Conservation (phyloP, 2,329 filamentous ascomycete species). For the Anisogramma anomala region DNA sequence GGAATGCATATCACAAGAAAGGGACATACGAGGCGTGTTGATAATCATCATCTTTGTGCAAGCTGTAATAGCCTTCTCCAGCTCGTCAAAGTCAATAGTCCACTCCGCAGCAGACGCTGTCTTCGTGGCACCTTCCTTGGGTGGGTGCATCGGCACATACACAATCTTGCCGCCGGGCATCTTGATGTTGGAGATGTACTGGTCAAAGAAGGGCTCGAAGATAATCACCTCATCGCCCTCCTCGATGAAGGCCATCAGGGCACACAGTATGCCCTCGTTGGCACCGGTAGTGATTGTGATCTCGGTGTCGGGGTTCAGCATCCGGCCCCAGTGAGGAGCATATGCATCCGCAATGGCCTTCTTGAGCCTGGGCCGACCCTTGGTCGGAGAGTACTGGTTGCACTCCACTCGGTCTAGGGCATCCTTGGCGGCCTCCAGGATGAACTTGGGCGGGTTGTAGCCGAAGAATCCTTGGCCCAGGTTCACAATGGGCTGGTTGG, state of each 20-base stretch:
- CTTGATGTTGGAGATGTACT: conserved; percentile 95
- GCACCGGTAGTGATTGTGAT: conserved; percentile 89
- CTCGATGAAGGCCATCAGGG: conserved; percentile 97
- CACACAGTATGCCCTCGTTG: conserved; percentile 88
- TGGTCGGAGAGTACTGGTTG: conserved; percentile 97
- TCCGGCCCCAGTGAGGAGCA: conserved; percentile 73
- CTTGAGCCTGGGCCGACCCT: conserved; percentile 80
- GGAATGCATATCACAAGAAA: conserved; percentile 6
- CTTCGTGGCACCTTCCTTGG: conserved; percentile 62
- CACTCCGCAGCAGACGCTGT: conserved; percentile 82
- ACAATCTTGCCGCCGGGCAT: conserved; percentile 94
- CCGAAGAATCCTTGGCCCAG: conserved; percentile 63
- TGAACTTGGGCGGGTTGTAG: conserved; percentile 87
- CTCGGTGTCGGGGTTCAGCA: conserved; percentile 78
- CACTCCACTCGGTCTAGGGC: conserved; percentile 87
- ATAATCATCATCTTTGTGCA: conserved; percentile 94
- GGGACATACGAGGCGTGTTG: conserved; percentile 52
- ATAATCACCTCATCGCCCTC: conserved; percentile 91
- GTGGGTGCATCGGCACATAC: conserved; percentile 90
- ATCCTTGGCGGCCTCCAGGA: conserved; percentile 80
- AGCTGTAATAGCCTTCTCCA: conserved; percentile 70
- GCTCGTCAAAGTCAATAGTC: conserved; percentile 71
- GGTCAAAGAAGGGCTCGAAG: conserved; percentile 98
- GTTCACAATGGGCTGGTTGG: conserved; percentile 41
- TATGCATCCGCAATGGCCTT: conserved; percentile 92